Base-by-base conservation (phyloP, 768 basidiomycete genomes). In the Auricularia sp. region DNA sequence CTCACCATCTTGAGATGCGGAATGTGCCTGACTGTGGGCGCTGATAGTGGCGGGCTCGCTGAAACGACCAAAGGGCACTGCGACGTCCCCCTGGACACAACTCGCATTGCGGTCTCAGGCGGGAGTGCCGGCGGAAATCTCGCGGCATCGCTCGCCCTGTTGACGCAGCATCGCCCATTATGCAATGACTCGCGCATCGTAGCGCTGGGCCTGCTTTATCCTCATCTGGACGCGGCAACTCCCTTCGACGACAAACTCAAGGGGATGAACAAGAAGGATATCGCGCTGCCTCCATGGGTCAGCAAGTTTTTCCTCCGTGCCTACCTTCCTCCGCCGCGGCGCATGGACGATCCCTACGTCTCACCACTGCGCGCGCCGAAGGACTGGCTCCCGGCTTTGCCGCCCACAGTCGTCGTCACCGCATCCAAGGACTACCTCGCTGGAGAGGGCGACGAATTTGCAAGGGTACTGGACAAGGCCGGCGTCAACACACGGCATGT, bases 391-490 rank as follows among this genome's bases (percentile, higher is more conserved):
- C 59, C 44, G 34, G 59, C 36, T n/a, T 65, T 68, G 58, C 68
- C 68, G 14, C 53, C 59, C 1, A 68, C 65, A 5, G 61, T 61
- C 23, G 61, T 69, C 10, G n/a, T 69, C 39, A 69, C 67, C 21
- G 68, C 68, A 14, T 63, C 62, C 14, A 65, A 66, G 18, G 68
- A 69, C 62, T 66, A 68, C 56, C 65, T 69, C 18, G 67, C 68
- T 5, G 23, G 61, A 14, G 68, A 69, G 58, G 68, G 59, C 18
- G 65, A 69, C 43, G 63, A 64, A 43, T 68, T 67, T 61, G 64
- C 61, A 35, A 39, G 39, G 14, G 39, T 21, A 7, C 47, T 69
- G 8, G 18, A 63, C 14, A 35, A 47, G 47, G 34, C 58, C 16
- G 67, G 65, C 10, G 67, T 69, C 10, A 16, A 33, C 4, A 68